Evolutionary conservation across 768 basidiomycete genomes (phyloP).

Genomic region (Dioszegia hungarica): DNA sequence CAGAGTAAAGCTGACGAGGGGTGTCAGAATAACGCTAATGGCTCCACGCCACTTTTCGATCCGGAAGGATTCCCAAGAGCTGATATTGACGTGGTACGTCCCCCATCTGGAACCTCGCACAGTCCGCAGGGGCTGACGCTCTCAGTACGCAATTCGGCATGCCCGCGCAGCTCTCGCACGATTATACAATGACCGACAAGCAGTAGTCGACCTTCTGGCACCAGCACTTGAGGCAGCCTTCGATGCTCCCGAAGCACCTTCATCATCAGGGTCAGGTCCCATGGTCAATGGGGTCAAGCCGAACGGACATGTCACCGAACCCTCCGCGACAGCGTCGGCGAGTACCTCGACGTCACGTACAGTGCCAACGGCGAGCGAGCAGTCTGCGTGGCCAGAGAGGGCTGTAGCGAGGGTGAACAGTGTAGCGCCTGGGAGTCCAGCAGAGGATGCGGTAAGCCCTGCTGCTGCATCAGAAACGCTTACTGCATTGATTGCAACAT

Average conservation of each 20-base stretch:
- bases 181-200: constrained; percentile 70
- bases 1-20: neutral
- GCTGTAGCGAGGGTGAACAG: constrained; percentile 74
- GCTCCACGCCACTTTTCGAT: constrained; percentile 69
- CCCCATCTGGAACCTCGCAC: neutral
- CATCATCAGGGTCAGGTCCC: constrained; percentile 43
- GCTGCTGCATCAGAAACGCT: neutral
- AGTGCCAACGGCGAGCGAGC: neutral
- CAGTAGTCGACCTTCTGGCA: constrained; percentile 63
- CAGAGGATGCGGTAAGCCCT: constrained; percentile 66
- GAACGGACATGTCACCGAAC: constrained; percentile 5
- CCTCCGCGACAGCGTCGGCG: neutral
- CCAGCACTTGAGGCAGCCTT: constrained; percentile 68
- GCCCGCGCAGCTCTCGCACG: constrained; percentile 68
- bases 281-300: constrained; percentile 1
- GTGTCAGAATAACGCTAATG: constrained; percentile 24
- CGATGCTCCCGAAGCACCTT: constrained; percentile 19
- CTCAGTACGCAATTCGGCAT: constrained; percentile 44
- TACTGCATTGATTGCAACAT: neutral
- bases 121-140: neutral
- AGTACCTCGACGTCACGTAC: neutral
- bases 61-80: constrained; percentile 81
- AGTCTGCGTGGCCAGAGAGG: constrained; percentile 13
- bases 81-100: constrained; percentile 67
- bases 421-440: constrained; percentile 76